Evolutionary conservation across 305 asterid genomes (phyloP), one percentile per base, ranked within the genome.

Genomic region (Fraxinus sp.): DNA sequence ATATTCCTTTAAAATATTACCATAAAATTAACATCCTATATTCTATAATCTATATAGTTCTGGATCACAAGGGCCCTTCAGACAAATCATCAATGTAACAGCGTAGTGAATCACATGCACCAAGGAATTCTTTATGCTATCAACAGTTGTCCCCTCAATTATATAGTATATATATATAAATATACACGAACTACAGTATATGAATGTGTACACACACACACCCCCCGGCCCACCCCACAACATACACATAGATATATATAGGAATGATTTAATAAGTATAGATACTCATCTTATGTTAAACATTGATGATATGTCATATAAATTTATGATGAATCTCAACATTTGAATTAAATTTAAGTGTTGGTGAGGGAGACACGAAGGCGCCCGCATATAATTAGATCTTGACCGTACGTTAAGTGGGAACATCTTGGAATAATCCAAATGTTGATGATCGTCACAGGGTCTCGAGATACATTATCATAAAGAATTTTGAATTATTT

Each of bases 31-130:
- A 43, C 16, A 75, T 36, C 78, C 68, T 72, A 82, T 75, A 62
- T 75, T 83, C 35, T 84, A 68, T 35, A 46, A 22, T 80, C 80
- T 46, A 32, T 64, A 64, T 57, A 81, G 83, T 79, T 82, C 79
- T 82, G 85, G 87, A 89, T 88, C 88, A 66, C 79, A 85, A 84
- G 80, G 82, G 28, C 84, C 80, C 80, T 79, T 32, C 77, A 79
- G 85, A 88, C 86, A 86, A 83, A 87, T 83, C 81, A 88, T 86
- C 41, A 75, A 84, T 76, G 64, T 49, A 85, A 87, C 90, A 86
- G 91, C 85, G 79, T 83, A 85, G 89, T 82, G 80, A 86, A 86
- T 88, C 93, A 89, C 93, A 90, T 89, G 95, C 88, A 83, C 79
- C 85, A 87, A 68, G 80, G 72, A 86, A 77, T 85, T 84, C 74